Conservation (phyloP, 331 rosid species). For the Malus hybrid region DNA sequence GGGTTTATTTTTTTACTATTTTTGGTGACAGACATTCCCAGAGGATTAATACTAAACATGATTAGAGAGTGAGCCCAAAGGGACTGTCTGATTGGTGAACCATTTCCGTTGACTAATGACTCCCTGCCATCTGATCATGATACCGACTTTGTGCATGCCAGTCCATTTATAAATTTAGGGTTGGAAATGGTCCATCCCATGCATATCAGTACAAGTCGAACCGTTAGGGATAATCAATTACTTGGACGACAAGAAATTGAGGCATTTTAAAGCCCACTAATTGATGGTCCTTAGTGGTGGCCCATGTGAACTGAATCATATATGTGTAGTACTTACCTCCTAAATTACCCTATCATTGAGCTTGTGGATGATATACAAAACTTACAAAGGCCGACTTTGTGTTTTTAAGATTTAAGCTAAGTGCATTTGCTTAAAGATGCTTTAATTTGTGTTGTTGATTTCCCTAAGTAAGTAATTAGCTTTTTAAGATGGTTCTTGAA, state of each 20-base stretch:
- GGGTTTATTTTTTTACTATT: not conserved
- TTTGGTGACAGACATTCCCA: slow-evolving; percentile 51
- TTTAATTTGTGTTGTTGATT: not conserved
- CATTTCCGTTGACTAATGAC: slow-evolving; percentile 24
- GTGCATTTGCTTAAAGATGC: not conserved
- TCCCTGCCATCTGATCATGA: slow-evolving; percentile 21
- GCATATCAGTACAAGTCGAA: slow-evolving; percentile 15
- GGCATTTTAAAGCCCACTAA: slow-evolving; percentile 15
- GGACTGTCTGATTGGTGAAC: slow-evolving; percentile 16
- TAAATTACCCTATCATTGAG: slow-evolving; percentile 27
- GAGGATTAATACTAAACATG: not conserved
- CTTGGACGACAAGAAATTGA: slow-evolving; percentile 47
- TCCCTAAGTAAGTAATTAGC: not conserved
- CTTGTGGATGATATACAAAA: slow-evolving; percentile 25
- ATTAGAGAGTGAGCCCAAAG: slow-evolving; percentile 19
- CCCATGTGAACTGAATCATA: slow-evolving; percentile 36
- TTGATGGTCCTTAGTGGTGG: slow-evolving; percentile 36
- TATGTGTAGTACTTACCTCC: not conserved
- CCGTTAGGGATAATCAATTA: slow-evolving; percentile 36
- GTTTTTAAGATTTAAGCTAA: not conserved
- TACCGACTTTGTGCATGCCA: slow-evolving; percentile 6
- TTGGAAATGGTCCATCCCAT: slow-evolving; percentile 13
- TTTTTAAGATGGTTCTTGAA: not conserved
- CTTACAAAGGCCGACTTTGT: slow-evolving; percentile 24
- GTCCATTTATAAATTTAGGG: too few relatives aligned